Evolutionary conservation across 495 filamentous ascomycete species (phyloP).

Genomic region (Lepidopterella palustris): DNA sequence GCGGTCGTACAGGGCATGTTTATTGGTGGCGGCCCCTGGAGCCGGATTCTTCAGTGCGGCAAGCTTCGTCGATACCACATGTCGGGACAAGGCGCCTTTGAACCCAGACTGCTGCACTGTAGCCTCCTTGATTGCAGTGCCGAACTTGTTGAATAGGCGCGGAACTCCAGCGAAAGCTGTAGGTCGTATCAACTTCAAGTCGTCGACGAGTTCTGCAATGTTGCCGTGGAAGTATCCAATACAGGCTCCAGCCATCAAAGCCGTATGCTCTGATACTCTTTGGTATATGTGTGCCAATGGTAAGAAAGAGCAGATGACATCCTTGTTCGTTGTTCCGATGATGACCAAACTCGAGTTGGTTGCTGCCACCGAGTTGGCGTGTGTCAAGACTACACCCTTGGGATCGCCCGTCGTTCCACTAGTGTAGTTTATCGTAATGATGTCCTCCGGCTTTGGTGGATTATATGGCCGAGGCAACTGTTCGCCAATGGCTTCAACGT

Average conservation of each 20-base stretch:
- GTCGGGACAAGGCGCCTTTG: slow-evolving; percentile 73
- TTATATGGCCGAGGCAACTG: slow-evolving; percentile 58
- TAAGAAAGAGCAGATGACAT: slow-evolving; percentile 76
- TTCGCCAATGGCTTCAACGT: slow-evolving; percentile 73
- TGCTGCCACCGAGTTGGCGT: slow-evolving; percentile 71
- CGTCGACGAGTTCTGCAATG: slow-evolving; percentile 79
- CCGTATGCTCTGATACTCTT: slow-evolving; percentile 70
- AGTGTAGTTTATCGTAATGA: slow-evolving; percentile 95
- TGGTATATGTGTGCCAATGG: slow-evolving; percentile 93
- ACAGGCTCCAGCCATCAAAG: slow-evolving; percentile 61
- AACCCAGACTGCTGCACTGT: slow-evolving; percentile 75
- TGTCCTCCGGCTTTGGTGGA: slow-evolving; percentile 66
- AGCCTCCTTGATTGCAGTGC: slow-evolving; percentile 65
- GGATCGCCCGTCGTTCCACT: slow-evolving; percentile 92
- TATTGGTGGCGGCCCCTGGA: slow-evolving; percentile 61
- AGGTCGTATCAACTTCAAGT: slow-evolving; percentile 79
- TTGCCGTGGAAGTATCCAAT: slow-evolving; percentile 97
- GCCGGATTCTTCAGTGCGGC: slow-evolving; percentile 65
- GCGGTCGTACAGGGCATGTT: slow-evolving; percentile 81
- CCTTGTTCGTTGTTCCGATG: slow-evolving; percentile 44
- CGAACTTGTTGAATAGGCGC: slow-evolving; percentile 88
- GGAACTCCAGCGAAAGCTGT: slow-evolving; percentile 85
- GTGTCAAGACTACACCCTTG: slow-evolving; percentile 86
- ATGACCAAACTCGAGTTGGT: slow-evolving; percentile 52
- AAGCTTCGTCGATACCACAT: slow-evolving; percentile 71